phyloP scores from a whole-genome alignment of 2,329 filamentous ascomycete genomes.

The Zymoseptoria tritici region DNA sequence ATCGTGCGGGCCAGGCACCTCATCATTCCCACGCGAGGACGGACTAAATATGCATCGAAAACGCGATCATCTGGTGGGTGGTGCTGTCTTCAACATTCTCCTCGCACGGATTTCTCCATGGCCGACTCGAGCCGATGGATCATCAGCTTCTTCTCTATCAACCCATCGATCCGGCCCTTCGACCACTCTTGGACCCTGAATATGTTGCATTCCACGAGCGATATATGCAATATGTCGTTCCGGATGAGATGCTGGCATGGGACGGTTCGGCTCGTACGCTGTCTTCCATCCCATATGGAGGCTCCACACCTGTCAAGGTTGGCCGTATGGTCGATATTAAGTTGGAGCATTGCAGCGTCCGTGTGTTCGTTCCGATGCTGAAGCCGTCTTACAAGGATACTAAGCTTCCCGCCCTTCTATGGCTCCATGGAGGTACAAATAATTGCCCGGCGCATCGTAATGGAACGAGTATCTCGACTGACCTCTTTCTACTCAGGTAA shows the following conservation, averaged over 20 bases:
- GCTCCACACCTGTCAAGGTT: slow-evolving; percentile 8
- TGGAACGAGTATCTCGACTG: background rate
- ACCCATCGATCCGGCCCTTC: slow-evolving; percentile 12
- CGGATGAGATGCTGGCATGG: slow-evolving; percentile 13
- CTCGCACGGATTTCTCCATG: background rate
- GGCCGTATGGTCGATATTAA: slow-evolving; percentile 9
- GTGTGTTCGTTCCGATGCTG: slow-evolving; percentile 12
- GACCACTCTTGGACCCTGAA: slow-evolving; percentile 13
- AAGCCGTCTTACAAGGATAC: background rate
- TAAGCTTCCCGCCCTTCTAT: slow-evolving; percentile 4
- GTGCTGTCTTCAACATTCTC: background rate
- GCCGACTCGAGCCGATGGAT: background rate
- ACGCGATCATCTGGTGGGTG: background rate
- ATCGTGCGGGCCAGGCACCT: background rate
- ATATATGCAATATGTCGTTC: slow-evolving; percentile 13
- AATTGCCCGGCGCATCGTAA: background rate
- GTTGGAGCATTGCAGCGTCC: slow-evolving; percentile 10
- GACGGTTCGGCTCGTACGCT: slow-evolving; percentile 10
- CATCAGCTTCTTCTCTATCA: slow-evolving; percentile 1
- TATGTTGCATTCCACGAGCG: slow-evolving; percentile 16
- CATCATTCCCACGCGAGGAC: background rate
- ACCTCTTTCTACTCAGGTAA: slow-evolving; percentile 6
- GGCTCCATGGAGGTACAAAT: slow-evolving; percentile 8
- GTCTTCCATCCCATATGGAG: slow-evolving; percentile 6
- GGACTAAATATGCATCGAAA: background rate